phyloP scores from a whole-genome alignment of 1,284 basidiomycete genomes.

The Phellopilus nigrolimitatus region DNA sequence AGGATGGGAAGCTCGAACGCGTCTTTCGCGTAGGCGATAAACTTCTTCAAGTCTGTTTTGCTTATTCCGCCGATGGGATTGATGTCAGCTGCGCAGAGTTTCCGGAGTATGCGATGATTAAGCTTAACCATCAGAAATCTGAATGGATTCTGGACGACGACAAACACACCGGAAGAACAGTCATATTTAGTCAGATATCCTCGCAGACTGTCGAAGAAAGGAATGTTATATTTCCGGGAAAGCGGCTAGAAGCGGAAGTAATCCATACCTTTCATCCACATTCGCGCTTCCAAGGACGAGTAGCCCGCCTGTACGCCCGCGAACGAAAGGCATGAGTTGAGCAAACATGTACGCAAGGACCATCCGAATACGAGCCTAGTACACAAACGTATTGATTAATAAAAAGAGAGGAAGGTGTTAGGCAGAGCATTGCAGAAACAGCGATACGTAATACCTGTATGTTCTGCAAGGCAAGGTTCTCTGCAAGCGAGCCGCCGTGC shows the following conservation, averaged over 20 bases:
- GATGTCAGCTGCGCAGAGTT: constrained; percentile 69
- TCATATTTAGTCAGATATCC: constrained; percentile 99
- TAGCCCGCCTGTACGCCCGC: constrained; percentile 81
- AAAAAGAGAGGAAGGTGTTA: background rate
- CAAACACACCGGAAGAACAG: constrained; percentile 67
- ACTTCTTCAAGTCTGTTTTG: constrained; percentile 95
- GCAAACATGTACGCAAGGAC: constrained; percentile 97
- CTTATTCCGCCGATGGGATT: constrained; percentile 98
- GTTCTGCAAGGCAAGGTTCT: constrained; percentile 97
- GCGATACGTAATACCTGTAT: constrained; percentile 62
- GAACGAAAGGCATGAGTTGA: constrained; percentile 90
- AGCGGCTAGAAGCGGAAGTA: background rate
- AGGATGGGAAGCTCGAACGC: constrained; percentile 86
- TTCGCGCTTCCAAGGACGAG: constrained; percentile 96
- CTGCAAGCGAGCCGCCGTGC: constrained; percentile 83
- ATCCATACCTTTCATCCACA: constrained; percentile 85
- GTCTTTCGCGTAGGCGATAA: constrained; percentile 81
- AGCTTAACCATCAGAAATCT: background rate
- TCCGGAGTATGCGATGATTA: background rate
- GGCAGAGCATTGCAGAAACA: constrained; percentile 2
- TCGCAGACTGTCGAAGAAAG: constrained; percentile 56
- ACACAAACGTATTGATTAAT: constrained; percentile 5
- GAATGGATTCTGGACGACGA: background rate
- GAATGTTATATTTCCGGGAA: background rate
- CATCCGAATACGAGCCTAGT: constrained; percentile 87